Evolutionary conservation across 2,329 filamentous ascomycete genomes (phyloP).

Genomic region (Penicillium sp.): DNA sequence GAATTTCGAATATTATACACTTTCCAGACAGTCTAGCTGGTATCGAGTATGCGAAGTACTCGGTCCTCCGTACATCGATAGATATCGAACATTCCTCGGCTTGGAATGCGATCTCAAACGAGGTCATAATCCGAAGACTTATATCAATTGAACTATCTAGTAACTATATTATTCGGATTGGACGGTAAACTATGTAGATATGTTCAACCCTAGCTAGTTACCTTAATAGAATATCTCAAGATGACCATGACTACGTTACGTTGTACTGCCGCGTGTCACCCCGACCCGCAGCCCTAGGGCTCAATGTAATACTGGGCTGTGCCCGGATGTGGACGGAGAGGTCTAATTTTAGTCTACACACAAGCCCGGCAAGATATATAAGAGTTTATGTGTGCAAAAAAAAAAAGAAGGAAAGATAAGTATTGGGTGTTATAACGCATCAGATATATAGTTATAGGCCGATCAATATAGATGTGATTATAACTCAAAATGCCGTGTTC

Average conservation of each 20-base stretch:
- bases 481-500: neutral
- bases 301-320: neutral
- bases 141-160: neutral
- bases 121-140: neutral
- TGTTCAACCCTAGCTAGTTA: neutral
- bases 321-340: neutral
- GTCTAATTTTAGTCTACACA: neutral
- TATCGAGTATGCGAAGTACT: neutral
- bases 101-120: slow-evolving; percentile 2
- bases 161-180: neutral
- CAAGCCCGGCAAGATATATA: neutral
- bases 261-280: neutral
- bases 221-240: neutral
- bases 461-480: neutral
- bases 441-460: neutral
- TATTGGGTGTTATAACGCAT: neutral
- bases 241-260: neutral
- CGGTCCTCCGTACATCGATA: neutral
- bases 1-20: neutral
- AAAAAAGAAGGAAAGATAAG: neutral
- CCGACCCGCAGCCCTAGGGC: neutral
- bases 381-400: neutral
- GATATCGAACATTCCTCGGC: slow-evolving; percentile 5
- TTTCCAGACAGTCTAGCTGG: neutral
- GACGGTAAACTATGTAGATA: neutral